phyloP scores from a whole-genome alignment of 371 early-diverging fungal species.

The Mortierella sp. region DNA sequence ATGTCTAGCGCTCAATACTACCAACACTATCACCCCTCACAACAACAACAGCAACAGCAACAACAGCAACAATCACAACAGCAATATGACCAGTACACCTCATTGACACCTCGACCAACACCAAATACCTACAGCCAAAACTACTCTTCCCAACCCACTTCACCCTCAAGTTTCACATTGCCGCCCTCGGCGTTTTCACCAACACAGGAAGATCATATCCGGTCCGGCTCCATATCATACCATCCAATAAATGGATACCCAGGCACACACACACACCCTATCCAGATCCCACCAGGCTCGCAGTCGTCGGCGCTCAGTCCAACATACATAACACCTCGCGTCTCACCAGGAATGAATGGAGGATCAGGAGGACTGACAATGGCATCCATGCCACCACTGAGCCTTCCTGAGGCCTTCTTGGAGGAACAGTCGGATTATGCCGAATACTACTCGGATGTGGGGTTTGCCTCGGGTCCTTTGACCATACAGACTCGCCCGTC shows the following conservation, averaged over 20 bases:
- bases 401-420: conserved; percentile 40
- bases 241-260: conserved; percentile 14
- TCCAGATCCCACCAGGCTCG: conserved; percentile 19
- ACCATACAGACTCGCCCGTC: conserved; percentile 21
- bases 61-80: conserved; percentile 7
- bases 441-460: conserved; percentile 50
- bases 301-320: conserved; percentile 17
- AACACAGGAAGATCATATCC: conserved; percentile 30
- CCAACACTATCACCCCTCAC: conserved; percentile 28
- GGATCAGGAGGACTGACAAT: conserved; percentile 10
- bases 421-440: conserved; percentile 45
- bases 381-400: conserved; percentile 37
- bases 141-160: conserved; percentile 40
- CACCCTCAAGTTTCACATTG: conserved; percentile 36
- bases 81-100: conserved; percentile 33
- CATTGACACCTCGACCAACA: conserved; percentile 40
- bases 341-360: conserved; percentile 38
- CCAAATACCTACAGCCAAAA: conserved; percentile 27
- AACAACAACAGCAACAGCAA: conserved; percentile 7
- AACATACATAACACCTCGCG: conserved; percentile 33
- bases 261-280: conserved; percentile 15
- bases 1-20: conserved; percentile 42
- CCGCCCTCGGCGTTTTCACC: conserved; percentile 47
- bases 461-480: conserved; percentile 14
- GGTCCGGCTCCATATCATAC: conserved; percentile 29